Evolutionary conservation across 2,329 filamentous ascomycete species (phyloP).

Genomic region (Blastomyces percursus): DNA sequence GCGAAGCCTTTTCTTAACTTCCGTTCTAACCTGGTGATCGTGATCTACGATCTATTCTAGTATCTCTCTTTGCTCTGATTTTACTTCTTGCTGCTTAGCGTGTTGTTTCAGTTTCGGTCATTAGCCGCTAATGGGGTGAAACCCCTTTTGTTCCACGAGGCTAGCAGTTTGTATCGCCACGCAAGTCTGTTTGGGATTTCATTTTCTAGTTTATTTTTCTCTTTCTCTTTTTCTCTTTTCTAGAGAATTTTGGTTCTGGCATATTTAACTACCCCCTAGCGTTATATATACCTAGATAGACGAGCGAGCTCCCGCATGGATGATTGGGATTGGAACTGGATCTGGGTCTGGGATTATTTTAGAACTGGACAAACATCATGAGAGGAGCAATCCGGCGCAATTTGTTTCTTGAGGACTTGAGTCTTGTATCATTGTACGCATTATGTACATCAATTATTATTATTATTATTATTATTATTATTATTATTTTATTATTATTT

Average conservation of each 20-base stretch:
- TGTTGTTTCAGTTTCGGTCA: not conserved
- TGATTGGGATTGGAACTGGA: not conserved
- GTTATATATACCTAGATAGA: not conserved
- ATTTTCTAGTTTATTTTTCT: not conserved
- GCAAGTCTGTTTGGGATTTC: not conserved
- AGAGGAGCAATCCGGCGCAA: constrained; percentile 16
- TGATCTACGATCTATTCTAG: not conserved
- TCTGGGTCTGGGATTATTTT: constrained; percentile 3
- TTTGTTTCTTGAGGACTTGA: constrained; percentile 23
- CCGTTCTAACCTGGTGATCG: not conserved
- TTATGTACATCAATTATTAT: not conserved
- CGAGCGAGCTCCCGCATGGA: not conserved
- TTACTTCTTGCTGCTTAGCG: not conserved
- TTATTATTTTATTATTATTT: no score
- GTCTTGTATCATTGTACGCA: constrained; percentile 19
- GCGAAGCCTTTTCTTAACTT: not conserved
- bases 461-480: not conserved
- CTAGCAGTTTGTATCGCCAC: not conserved
- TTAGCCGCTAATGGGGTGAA: not conserved
- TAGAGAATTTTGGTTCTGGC: not conserved
- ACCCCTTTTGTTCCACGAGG: not conserved
- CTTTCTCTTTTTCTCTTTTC: not conserved
- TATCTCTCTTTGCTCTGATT: not conserved
- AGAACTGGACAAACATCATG: constrained; percentile 16
- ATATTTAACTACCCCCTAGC: not conserved